These are phyloP conservation scores for peach (Prunus persica) DNA, from an alignment of 306 rosid species.

Conservation along the genomic window Prunus_persica_NCBIv2 NC_034013.1:17436501-17437000, in stretches of 20 bases:
- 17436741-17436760: conserved; percentile 9
- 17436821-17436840: conserved; percentile 21
- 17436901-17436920: background rate
- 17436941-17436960: background rate
- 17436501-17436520: background rate
- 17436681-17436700: background rate
- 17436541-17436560: conserved; percentile 18
- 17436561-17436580: conserved; percentile 13
- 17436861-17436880: conserved; percentile 3
- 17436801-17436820: conserved; percentile 6
- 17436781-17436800: conserved; percentile 17
- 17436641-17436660: no score
- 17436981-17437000: background rate
- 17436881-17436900: background rate
- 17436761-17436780: conserved; percentile 11
- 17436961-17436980: background rate
- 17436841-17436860: conserved; percentile 14
- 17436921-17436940: background rate
- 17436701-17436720: background rate
- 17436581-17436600: conserved; percentile 15
- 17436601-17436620: conserved; percentile 14
- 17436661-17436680: no score
- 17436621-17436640: background rate
- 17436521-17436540: background rate
- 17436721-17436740: conserved; percentile 2